Evolutionary conservation across 176 grass and related monocot species (phyloP), one percentile per base, ranked within the genome.

Genomic region (Pontederia paniculata): DNA sequence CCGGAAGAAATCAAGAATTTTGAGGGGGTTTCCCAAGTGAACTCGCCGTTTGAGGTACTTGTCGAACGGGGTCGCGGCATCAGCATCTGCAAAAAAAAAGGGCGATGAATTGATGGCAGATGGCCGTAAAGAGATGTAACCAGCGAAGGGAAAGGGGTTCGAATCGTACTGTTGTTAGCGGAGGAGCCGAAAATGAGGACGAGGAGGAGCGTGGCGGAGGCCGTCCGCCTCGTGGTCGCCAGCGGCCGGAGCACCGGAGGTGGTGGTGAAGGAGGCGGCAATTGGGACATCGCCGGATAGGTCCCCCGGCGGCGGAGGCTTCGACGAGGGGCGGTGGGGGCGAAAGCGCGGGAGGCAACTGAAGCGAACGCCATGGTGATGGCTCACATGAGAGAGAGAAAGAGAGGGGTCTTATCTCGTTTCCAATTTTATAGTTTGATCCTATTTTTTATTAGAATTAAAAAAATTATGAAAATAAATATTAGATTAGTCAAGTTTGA

Each of bases 1-100:
- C 17, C 55, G 31, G 65, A 12, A 48, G 59, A 41, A 21, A 44
- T n/a, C 37, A 66, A n/a, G 25, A 31, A 2, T 31, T 5, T 5
- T 31, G 25, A 31, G 28, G 28, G 28, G 5, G 28, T 37, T n/a
- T 37, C 28, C 7, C 14, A 52, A 4, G 18, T 55, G 0, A 22
- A 46, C 3, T 70, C 17, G 83, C 90, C 80, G 77, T 58, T 95
- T 95, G 42, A 95, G 73, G 45, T 95, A 95, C 74, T 83, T 95
- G 73, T 95, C 89, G 0, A 89, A 70, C 10, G 85, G 84, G 44
- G 17, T 89, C 58, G 55, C 65, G 22, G 83, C 85, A 17, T 71
- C 67, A 17, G 85, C 79, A 28, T 68, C 90, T 96, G 71, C 46
- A 62, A 31, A 12, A 23, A 23, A 17, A 56, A 17, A 28, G n/a